Percentiles rank a stretch among this genome's conserved stretches.
Conservation (phyloP, 192 early-diverging fungal genomes). For the Coemansia sp. region DNA sequence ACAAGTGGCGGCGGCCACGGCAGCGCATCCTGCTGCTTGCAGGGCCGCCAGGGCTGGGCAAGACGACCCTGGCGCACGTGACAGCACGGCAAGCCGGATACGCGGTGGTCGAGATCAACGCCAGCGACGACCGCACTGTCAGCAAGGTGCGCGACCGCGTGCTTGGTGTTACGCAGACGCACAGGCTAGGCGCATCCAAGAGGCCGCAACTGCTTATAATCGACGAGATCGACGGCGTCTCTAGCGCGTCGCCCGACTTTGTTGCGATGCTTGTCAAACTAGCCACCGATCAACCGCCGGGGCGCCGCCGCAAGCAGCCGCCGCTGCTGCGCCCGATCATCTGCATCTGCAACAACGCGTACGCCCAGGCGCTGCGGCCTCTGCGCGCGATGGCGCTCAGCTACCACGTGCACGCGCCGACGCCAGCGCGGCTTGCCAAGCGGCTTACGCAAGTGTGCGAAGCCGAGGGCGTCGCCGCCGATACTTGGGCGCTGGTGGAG, state of each 20-base stretch:
- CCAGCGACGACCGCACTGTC: conserved; percentile 94
- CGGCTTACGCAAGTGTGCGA: conserved; percentile 82
- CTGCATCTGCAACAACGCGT: conserved; percentile 98
- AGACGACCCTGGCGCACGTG: conserved; percentile 96
- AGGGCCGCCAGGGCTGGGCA: conserved; percentile 93
- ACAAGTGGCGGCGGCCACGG: conserved; percentile 45
- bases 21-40: conserved; percentile 69
- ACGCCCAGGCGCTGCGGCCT: conserved; percentile 84
- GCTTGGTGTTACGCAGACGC: conserved; percentile 74
- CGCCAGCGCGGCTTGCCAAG: conserved; percentile 66
- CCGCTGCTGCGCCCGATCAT: conserved; percentile 90
- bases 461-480: conserved; percentile 70
- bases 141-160: conserved; percentile 73
- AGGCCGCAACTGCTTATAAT: conserved; percentile 87
- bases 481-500: conserved; percentile 73
- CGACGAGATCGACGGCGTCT: conserved; percentile 96
- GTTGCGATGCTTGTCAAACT: conserved; percentile 78
- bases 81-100: conserved; percentile 90
- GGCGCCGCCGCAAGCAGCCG: conserved; percentile 1
- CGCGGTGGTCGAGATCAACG: conserved; percentile 91
- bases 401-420: conserved; percentile 69
- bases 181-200: conserved; percentile 61
- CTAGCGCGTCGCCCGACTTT: conserved; percentile 70
- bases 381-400: conserved; percentile 78
- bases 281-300: conserved; percentile 26